Percentiles rank a stretch among this genome's conserved stretches.
Conservation (phyloP, 2,329 filamentous ascomycete species). For the Fusarium gaditjirri region DNA sequence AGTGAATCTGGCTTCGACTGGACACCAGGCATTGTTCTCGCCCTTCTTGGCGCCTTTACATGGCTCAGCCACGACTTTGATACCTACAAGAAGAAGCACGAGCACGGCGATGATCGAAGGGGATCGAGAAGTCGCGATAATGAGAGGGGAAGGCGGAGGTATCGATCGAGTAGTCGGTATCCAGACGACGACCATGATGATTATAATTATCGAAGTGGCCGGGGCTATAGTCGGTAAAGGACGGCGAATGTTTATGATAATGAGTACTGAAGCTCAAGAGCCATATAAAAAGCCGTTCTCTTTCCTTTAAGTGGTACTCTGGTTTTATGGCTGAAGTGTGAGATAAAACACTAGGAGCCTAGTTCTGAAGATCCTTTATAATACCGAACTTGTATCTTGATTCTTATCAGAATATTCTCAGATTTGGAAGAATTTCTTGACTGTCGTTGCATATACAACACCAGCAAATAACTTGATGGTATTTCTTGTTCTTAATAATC, state of each 20-base stretch:
- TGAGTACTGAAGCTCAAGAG: neutral
- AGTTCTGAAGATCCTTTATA: too few relatives aligned
- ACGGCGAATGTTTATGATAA: constrained; percentile 1
- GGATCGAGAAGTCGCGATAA: constrained; percentile 13
- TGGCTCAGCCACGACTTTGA: constrained; percentile 54
- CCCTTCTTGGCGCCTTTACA: constrained; percentile 49
- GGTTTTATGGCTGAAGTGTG: too few relatives aligned
- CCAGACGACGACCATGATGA: constrained; percentile 22
- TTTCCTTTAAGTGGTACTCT: neutral
- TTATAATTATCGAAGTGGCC: constrained; percentile 10
- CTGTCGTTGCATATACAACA: too few relatives aligned
- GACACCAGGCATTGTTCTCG: constrained; percentile 53
- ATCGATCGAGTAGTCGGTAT: constrained; percentile 20
- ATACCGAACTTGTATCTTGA: neutral
- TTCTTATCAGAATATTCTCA: too few relatives aligned
- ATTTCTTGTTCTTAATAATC: neutral
- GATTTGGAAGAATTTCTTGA: neutral
- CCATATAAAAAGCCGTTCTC: neutral
- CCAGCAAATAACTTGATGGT: neutral
- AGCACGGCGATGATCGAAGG: neutral
- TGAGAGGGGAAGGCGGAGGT: constrained; percentile 22
- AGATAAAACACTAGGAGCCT: neutral
- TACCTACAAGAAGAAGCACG: constrained; percentile 19
- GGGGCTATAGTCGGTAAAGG: constrained; percentile 22
- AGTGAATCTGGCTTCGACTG: constrained; percentile 53